Base-by-base conservation (phyloP, 148 eudicot species). In the Chenopodium quinoa region DNA sequence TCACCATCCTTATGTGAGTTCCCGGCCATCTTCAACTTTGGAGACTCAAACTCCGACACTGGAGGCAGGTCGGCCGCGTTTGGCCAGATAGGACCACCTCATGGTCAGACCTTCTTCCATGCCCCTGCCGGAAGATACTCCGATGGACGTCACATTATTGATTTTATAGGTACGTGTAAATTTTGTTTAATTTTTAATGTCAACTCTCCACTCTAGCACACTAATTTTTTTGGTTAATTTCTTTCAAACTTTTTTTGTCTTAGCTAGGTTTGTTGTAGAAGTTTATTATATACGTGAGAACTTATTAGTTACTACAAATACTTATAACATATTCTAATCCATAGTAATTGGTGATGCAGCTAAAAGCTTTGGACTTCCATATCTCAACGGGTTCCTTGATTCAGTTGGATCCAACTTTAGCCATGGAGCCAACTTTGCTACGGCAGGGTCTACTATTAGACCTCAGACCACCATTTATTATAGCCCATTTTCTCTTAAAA, bases 1-100 rank as follows among this genome's bases (percentile, higher is more conserved):
- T 22, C 74, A 20, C 9, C 34, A 0, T 58, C 27, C 1, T 37
- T 48, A 23, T 78, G 81, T 17, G 9, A 78, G 48, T 82, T 90
- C 20, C 92, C 91, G 75, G 95, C 95, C 0, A 83, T 93, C 19
- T 92, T 87, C 85, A 92, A 90, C 88, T 93, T 93, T 63, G 97
- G 97, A 0, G 95, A 91, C 87, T 93, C 97, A 0, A 93, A 93
- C 54, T 92, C 97, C 32, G 97, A 93, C 72, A 92, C 96, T 20
- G 98, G 96, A 17, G 91, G 94, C 9, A 54, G 83, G 48, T 88
- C 98, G 2, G 98, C 98, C 0, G 89, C 92, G 5, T 91, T 91
- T 64, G 97, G 95, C 23, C 96, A 87, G 79, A 84, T 80, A 12
- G 83, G 78, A 19, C 85, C 90, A 0, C 98, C 96, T 40, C 69